These are phyloP conservation scores for Fomitopsis pinicola DNA, from an alignment of 1,284 basidiomycete genomes.

Conservation along the genomic window DNA sequence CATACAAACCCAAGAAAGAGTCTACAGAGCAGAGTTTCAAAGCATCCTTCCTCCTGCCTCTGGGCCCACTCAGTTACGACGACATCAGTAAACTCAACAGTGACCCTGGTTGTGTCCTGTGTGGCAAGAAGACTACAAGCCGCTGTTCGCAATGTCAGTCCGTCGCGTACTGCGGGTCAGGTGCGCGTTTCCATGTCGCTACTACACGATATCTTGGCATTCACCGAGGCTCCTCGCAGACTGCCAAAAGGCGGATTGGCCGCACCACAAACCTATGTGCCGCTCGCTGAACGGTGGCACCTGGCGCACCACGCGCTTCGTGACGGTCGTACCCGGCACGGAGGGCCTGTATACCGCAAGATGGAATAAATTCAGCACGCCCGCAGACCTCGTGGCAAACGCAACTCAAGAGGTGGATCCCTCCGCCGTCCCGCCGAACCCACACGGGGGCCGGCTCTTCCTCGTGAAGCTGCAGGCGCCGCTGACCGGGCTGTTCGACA, in stretches of 20 bases:
- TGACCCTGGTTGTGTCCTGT: conserved; percentile 34
- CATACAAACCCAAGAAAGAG: conserved; percentile 19
- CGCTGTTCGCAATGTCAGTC: conserved; percentile 35
- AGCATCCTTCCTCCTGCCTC: conserved; percentile 35
- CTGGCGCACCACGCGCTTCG: conserved; percentile 32
- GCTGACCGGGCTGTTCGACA: conserved; percentile 1
- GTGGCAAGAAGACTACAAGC: conserved; percentile 29
- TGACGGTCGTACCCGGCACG: conserved; percentile 7
- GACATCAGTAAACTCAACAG: conserved; percentile 33
- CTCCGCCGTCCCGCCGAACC: conserved; percentile 19
- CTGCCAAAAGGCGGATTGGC: conserved; percentile 38
- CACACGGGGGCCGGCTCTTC: conserved; percentile 33
- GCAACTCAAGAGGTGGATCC: not conserved
- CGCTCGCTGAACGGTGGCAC: conserved; percentile 34
- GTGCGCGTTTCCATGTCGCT: conserved; percentile 20
- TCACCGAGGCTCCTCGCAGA: conserved; percentile 19
- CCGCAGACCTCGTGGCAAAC: not conserved
- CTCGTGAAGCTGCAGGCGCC: conserved; percentile 29
- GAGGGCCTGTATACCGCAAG: conserved; percentile 9
- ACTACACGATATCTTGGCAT: conserved; percentile 23
- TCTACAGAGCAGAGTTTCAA: conserved; percentile 23
- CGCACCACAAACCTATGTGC: conserved; percentile 34
- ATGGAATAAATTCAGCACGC: conserved; percentile 11
- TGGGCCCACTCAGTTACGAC: conserved; percentile 33
- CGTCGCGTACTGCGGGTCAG: conserved; percentile 33